Conservation (phyloP, 495 filamentous ascomycete species). For the Collariella sp. region DNA sequence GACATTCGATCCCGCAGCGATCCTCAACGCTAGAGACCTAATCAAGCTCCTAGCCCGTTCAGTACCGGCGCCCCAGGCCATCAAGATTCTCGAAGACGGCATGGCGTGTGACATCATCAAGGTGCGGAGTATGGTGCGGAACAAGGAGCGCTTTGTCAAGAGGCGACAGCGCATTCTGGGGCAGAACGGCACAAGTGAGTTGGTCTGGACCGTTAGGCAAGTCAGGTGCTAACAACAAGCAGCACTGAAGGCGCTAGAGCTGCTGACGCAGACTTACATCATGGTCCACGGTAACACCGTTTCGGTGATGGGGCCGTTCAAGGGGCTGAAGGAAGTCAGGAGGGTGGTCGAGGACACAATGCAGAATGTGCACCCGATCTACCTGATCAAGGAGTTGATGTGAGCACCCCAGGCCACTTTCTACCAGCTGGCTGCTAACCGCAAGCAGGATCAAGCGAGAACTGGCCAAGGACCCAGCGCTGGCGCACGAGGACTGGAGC, state of each 20-base stretch:
- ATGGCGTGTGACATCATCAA: slow-evolving; percentile 91
- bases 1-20: slow-evolving; percentile 88
- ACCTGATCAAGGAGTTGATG: slow-evolving; percentile 87
- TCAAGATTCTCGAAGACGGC: slow-evolving; percentile 90
- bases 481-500: slow-evolving; percentile 85
- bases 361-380: slow-evolving; percentile 74
- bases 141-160: slow-evolving; percentile 97
- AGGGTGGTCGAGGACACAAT: slow-evolving; percentile 91
- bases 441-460: slow-evolving; percentile 75
- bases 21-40: slow-evolving; percentile 88
- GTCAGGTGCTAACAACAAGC: slow-evolving; percentile 2
- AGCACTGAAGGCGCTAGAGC: slow-evolving; percentile 78
- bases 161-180: slow-evolving; percentile 86
- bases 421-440: slow-evolving; percentile 6
- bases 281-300: slow-evolving; percentile 98
- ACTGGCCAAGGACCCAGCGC: slow-evolving; percentile 85
- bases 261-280: slow-evolving; percentile 90
- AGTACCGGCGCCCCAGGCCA: slow-evolving; percentile 84
- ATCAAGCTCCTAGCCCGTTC: slow-evolving; percentile 88
- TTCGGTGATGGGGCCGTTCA: slow-evolving; percentile 79
- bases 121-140: slow-evolving; percentile 75
- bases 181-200: slow-evolving; percentile 31
- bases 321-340: slow-evolving; percentile 87
- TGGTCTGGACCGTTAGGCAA: neutral
- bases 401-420: neutral